Base-by-base conservation (phyloP, 768 basidiomycete species). In the Dacryopinax spathularia region DNA sequence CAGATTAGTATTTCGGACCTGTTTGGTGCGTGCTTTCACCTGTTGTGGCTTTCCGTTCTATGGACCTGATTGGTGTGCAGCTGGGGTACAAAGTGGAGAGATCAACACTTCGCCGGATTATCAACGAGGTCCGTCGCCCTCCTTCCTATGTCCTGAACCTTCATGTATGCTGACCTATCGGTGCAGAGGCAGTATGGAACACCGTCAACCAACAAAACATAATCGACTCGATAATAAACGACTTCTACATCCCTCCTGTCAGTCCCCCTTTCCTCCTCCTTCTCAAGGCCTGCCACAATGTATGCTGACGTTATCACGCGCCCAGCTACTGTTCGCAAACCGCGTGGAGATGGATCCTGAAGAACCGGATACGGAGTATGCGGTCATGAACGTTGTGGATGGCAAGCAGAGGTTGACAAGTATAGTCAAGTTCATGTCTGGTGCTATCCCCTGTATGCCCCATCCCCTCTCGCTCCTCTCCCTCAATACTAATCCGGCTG, bases 81-180 rank as follows among this genome's bases (percentile, higher is more conserved):
- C 10, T 13, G 48, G 48, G 20, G 48, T 56, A 56, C 48, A 56
- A 20, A 56, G 25, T 15, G 48, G 48, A 10, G 48, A 56, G 48
- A 56, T 56, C 22, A 56, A 56, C 48, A 56, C 48, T 9, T 56
- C 48, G 29, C 48, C 48, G 18, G 48, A 56, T 29, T 56, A 56
- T 29, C 48, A 56, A 56, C 48, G 48, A 56, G 48, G 48, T 56
- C 15, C 48, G 29, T n/a, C n/a, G n/a, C n/a, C n/a, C n/a, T n/a
- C 29, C 7, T 20, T 31, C 25, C 13, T 10, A 29, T 31, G 48
- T 22, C 48, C 36, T 37, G 31, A 18, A 2, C 48, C 3, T 29
- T 29, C n/a, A n/a, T 25, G 25, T 27, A 27, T 20, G 25, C 48
- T 20, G 13, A 56, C 29, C 20, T 4, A 27, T 20, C 10, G 25